Conservation (phyloP, 352 stramenopile genomes). For the Pelagophyceae sp. region DNA sequence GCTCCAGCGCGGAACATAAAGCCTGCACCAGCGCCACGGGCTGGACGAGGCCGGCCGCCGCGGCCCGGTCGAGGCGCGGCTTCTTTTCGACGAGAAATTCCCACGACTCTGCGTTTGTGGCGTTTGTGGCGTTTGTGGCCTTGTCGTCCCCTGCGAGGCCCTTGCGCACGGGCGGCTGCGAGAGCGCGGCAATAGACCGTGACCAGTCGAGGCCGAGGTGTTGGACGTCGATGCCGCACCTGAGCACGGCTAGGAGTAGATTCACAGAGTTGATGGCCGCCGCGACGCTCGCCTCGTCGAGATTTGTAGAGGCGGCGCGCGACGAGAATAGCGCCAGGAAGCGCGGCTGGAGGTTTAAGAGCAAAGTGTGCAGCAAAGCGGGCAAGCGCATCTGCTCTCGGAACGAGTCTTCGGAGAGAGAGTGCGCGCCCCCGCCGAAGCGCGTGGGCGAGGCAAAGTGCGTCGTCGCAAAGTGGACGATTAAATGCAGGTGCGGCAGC, state of each 20-base stretch:
- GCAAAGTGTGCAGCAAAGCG: neutral
- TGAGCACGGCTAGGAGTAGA: neutral
- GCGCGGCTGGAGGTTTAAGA: slow-evolving; percentile 3
- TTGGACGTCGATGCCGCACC: neutral
- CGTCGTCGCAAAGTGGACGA: neutral
- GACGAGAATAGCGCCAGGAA: neutral
- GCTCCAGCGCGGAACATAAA: neutral
- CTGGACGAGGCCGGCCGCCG: neutral
- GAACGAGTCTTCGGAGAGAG: neutral
- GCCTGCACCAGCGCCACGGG: neutral
- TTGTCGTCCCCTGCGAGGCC: too few species aligned
- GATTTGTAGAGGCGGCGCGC: too few species aligned
- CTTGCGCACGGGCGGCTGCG: neutral
- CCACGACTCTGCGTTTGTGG: neutral
- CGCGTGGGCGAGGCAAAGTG: slow-evolving; percentile 7
- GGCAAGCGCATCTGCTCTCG: neutral
- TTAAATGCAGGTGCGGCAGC: neutral
- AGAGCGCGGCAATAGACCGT: neutral
- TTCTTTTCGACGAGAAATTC: neutral
- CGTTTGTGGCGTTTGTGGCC: too few species aligned
- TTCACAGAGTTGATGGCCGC: neutral
- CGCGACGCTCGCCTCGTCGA: neutral
- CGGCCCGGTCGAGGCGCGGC: neutral
- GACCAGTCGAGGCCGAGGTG: slow-evolving; percentile 8
- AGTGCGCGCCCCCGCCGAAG: slow-evolving; percentile 13